Conservation (phyloP, 345 rosid genomes). For the Hibiscus mutabilis region DNA sequence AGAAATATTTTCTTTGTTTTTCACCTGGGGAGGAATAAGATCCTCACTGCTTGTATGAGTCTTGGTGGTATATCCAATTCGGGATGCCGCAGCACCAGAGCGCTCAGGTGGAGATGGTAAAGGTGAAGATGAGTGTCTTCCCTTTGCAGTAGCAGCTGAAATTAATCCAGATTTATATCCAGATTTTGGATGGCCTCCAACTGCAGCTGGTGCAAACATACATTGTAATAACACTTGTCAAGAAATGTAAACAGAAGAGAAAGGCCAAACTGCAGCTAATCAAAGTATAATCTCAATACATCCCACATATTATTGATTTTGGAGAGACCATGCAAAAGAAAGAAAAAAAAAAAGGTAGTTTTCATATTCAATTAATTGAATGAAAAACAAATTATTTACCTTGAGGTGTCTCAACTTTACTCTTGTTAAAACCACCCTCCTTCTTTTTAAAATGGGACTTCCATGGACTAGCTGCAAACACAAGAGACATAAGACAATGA, state of each 20-base stretch:
- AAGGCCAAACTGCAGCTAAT: not conserved
- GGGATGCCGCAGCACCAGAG: slow-evolving; percentile 37
- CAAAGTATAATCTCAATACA: not conserved
- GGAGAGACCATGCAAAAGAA: not conserved
- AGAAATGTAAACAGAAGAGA: slow-evolving; percentile 6
- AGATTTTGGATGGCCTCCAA: slow-evolving; percentile 42
- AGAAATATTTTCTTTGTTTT: slow-evolving; percentile 43
- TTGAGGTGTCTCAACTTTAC: slow-evolving; percentile 68
- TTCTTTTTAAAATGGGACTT: slow-evolving; percentile 57
- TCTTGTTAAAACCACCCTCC: slow-evolving; percentile 73
- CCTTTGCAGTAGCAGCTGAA: slow-evolving; percentile 41
- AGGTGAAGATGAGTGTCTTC: slow-evolving; percentile 63
- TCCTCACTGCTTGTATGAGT: slow-evolving; percentile 35
- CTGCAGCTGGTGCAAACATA: slow-evolving; percentile 24
- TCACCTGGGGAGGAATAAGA: slow-evolving; percentile 25
- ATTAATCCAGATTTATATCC: slow-evolving; percentile 40
- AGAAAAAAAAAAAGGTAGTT: not conserved
- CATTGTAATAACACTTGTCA: slow-evolving; percentile 1
- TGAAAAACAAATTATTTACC: slow-evolving; percentile 33
- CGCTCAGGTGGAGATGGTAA: slow-evolving; percentile 53
- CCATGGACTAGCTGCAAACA: slow-evolving; percentile 68
- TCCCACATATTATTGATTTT: not conserved
- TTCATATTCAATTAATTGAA: slow-evolving; percentile 6
- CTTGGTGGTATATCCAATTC: slow-evolving; percentile 17
- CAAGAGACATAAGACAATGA: slow-evolving; percentile 13